Evolutionary conservation across 148 eudicot species (phyloP), one percentile per base, ranked within the genome.

Genomic region (Pouteria glomerata): DNA sequence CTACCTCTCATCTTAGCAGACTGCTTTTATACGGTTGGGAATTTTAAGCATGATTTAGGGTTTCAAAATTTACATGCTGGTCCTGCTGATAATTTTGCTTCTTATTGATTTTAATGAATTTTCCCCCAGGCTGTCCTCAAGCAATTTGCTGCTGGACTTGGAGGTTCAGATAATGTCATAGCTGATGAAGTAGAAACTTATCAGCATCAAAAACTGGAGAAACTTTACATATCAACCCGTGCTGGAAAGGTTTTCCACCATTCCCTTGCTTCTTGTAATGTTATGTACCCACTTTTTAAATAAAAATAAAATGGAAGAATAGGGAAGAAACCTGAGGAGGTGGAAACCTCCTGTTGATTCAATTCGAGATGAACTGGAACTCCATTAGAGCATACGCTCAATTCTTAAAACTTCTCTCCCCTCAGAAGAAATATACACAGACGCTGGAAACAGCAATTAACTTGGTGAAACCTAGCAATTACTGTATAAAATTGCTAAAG

Each of bases 201-300:
- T 15, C 89, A 83, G 59, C 92, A 85, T 79, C 89, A 88, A 73
- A 88, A 85, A 60, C 92, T 88, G 50, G 92, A 88, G 85, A 88
- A 78, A 72, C 92, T 88, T 48, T 88, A 88, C 80, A 76, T 88
- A 72, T 88, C 92, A 26, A 88, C 92, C 61, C 85, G 92, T 37
- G 87, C 87, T 56, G 92, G 89, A 58, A 88, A 88, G 92, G 92
- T 88, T 77, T 44, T 57, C 44, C 57, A n/a, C 42, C 61, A 47
- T 83, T 53, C 47, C 56, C 60, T 35, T 44, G 63, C 48, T 39
- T 60, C n/a, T n/a, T n/a, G n/a, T n/a, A n/a, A n/a, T n/a, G n/a
- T n/a, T n/a, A n/a, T n/a, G n/a, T n/a, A n/a, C n/a, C n/a, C n/a
- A n/a, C n/a, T n/a, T n/a, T n/a, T n/a, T n/a, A n/a, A n/a, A n/a